These are phyloP conservation scores for Antitrichia curtipendula DNA, from an alignment of 225 moss, liverwort and hornwort genomes.

Conservation along the genomic window DNA sequence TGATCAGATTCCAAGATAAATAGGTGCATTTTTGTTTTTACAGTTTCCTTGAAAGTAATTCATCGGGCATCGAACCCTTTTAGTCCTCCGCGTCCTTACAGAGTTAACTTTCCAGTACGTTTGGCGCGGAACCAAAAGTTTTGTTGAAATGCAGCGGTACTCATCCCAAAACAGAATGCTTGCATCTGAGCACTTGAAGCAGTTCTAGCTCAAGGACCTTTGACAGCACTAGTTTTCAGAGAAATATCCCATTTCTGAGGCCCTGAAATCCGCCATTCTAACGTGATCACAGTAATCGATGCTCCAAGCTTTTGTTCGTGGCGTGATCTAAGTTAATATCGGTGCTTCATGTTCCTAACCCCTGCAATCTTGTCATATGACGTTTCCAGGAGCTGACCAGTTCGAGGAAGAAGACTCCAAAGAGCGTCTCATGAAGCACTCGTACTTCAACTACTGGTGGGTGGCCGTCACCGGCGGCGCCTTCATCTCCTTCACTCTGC, in stretches of 20 bases:
- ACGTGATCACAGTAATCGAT: neutral
- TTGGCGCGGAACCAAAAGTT: neutral
- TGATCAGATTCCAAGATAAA: neutral
- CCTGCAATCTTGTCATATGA: neutral
- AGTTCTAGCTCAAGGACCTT: neutral
- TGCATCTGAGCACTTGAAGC: neutral
- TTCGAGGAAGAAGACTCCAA: slow-evolving; percentile 39
- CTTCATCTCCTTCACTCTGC: slow-evolving; percentile 17
- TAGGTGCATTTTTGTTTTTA: neutral
- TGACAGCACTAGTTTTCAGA: neutral
- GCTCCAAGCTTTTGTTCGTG: neutral
- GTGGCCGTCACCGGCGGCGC: slow-evolving; percentile 16
- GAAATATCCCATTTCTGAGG: neutral
- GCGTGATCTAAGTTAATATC: neutral
- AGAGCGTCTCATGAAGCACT: slow-evolving; percentile 39
- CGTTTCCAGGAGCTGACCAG: slow-evolving; percentile 42
- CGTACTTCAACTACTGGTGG: slow-evolving; percentile 54
- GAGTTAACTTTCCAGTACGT: neutral
- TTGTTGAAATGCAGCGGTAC: neutral
- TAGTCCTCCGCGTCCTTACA: neutral
- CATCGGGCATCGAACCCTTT: neutral
- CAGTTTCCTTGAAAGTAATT: neutral
- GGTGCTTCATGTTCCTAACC: neutral
- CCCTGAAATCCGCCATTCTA: neutral
- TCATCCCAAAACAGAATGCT: neutral